Base-by-base conservation (phyloP, 2,329 filamentous ascomycete genomes). In the Aspergillus pseudoglaucus region DNA sequence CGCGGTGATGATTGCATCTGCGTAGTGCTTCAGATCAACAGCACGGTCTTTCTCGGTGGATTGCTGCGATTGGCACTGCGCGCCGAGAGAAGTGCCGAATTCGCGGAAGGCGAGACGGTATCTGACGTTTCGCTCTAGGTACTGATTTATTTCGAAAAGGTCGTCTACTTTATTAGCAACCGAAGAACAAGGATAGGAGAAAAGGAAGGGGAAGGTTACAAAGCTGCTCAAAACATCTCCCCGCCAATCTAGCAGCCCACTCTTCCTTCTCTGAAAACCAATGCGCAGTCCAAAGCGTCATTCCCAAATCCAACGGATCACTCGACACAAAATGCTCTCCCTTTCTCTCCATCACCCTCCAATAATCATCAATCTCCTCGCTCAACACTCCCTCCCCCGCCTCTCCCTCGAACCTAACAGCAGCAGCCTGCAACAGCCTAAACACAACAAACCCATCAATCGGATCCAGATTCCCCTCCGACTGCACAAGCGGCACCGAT, bases 271-370 rank as follows among this genome's bases (percentile, higher is more conserved):
- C 67, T 0, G 60, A 61, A 49, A 74, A 72, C 62, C 79, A 77
- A 50, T 81, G 77, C 18, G 69, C 69, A 40, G 75, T 75, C 79
- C 79, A 82, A 22, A 82, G 57, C 1, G 77, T 75, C 79, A 82
- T 82, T 0, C 79, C 80, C 39, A 82, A 58, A 55, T 82, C 79
- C n/a, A 81, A 59, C 15, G 73, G 64, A 59, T 81, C 79, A 3
- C 58, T 61, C 23, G 75, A 78, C 3, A 73, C 66, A 38, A 67
- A 70, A 44, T 75, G 59, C 15, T 68, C 60, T 1, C 72, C 72
- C 44, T 73, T 73, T 0, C 67, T 60, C 20, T 61, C 59, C 68
- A 80, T 75, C 3, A 81, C 68, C 9, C 64, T 64, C 43, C 67
- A 62, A 53, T 81, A 81, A 43, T 80, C 75, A 0, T 56, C 64